Percentiles rank a stretch among this genome's conserved stretches.
phyloP scores from a whole-genome alignment of 2,329 filamentous ascomycete species.

The Sclerotinia subarctica region DNA sequence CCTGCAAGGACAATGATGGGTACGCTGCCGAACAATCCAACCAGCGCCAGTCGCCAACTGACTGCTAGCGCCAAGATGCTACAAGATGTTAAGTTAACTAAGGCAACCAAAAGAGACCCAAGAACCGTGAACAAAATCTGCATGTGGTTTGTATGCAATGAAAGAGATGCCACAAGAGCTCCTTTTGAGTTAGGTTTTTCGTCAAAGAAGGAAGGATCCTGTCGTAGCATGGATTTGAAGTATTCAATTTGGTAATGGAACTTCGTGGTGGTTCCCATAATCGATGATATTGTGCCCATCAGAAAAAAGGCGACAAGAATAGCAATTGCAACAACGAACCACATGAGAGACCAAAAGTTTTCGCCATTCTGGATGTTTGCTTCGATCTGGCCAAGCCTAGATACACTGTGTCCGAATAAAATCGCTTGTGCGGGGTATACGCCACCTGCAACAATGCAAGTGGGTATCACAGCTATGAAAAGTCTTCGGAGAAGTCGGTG shows the following conservation, averaged over 20 bases:
- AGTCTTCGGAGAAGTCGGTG: neutral
- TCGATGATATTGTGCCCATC: slow-evolving; percentile 88
- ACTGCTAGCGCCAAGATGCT: slow-evolving; percentile 33
- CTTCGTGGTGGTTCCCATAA: slow-evolving; percentile 86
- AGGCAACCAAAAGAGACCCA: slow-evolving; percentile 3
- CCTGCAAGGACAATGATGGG: slow-evolving; percentile 59
- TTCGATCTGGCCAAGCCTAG: slow-evolving; percentile 83
- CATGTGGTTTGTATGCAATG: slow-evolving; percentile 72
- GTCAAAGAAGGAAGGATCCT: slow-evolving; percentile 89
- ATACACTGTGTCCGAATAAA: slow-evolving; percentile 87
- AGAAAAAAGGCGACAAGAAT: slow-evolving; percentile 89
- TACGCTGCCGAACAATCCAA: slow-evolving; percentile 37
- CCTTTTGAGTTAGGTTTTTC: slow-evolving; percentile 81
- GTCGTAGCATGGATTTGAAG: slow-evolving; percentile 80
- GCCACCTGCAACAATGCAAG: slow-evolving; percentile 39
- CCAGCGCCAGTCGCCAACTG: slow-evolving; percentile 42
- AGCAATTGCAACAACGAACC: slow-evolving; percentile 51
- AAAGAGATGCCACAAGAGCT: slow-evolving; percentile 79
- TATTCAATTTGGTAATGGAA: slow-evolving; percentile 65
- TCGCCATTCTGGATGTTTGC: slow-evolving; percentile 54
- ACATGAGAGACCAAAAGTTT: slow-evolving; percentile 22
- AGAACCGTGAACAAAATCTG: slow-evolving; percentile 50
- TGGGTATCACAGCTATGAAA: slow-evolving; percentile 55
- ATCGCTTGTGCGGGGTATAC: slow-evolving; percentile 86
- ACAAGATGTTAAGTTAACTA: slow-evolving; percentile 57